Base-by-base conservation (phyloP, 2,329 filamentous ascomycete genomes). In the Phoma sp. region DNA sequence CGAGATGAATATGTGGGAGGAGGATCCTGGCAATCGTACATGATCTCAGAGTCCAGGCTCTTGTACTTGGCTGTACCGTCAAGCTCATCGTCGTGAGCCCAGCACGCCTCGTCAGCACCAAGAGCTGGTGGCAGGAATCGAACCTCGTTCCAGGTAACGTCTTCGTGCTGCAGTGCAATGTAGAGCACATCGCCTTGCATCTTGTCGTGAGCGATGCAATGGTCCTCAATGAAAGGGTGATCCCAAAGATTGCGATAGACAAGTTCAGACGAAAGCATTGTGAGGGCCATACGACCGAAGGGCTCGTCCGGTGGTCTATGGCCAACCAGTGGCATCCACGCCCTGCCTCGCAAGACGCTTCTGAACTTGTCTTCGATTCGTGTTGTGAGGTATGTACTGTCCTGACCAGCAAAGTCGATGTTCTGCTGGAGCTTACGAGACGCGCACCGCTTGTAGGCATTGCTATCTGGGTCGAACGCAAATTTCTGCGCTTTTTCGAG, bases 21-120 rank as follows among this genome's bases (percentile, higher is more conserved):
- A 70, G 73, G 72, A 62, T 75, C 70, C 65, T 73, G 71, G 60
- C 74, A 75, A 58, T 75, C 72, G 69, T 76, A 75, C 72, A 76
- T 76, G 55, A 75, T 70, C 60, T 76, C 73, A 40, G 72, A 69
- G 57, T 75, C 70, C 62, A 74, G 55, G 61, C 67, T 72, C 65
- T 71, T 72, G 61, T 66, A 71, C 48, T 67, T 73, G 58, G 64
- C 62, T 22, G 65, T 60, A 39, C 74, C 73, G 52, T 77, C 74
- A 8, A 77, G 68, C 49, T 75, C 73, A 47, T 72, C 71, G 37
- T 77, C 72, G 46, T 73, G 71, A 27, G 60, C 64, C 75, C 75
- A 77, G 56, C 72, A 75, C 7, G 66, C 64, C 24, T 77, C 72
- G 44, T 75, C 70, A 13, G 63, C 55, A 41, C 69, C 70, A 9